Evolutionary conservation across 768 basidiomycete species (phyloP), one percentile per base, ranked within the genome.

Genomic region (Clitopilus passeckerianus): DNA sequence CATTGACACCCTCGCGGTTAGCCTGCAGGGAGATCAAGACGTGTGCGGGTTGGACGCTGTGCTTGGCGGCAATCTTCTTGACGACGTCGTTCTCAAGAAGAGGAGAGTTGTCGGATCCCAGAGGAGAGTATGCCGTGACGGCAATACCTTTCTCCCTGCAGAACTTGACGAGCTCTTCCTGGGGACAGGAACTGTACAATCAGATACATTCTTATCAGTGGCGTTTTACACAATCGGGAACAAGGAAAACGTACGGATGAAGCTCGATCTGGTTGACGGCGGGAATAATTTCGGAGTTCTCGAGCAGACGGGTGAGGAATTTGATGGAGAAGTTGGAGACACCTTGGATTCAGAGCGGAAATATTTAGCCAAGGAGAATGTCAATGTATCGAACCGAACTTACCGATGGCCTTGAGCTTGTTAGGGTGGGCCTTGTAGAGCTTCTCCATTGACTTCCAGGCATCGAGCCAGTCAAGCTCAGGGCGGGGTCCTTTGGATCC

Each of bases 251-350:
- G 59, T 69, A 87, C 77, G 89, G 86, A 68, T 90, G 89, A 34
- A 85, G 75, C 71, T 89, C 89, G 59, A 93, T 80, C 74, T 94
- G 92, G 75, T 92, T 92, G 27, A 86, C 86, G 0, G 89, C 90
- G 15, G 90, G 91, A 34, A 87, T 72, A 43, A 87, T 76, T n/a
- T 74, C 72, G 57, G 82, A 77, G 37, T 79, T 75, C 61, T 78
- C 78, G 43, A 90, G 74, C 20, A 93, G 77, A 43, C 83, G 75
- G 60, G 86, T 78, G 41, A 93, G 71, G 72, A 78, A 89, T 41
- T 82, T 71, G 52, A 86, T 76, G 7, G 84, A 86, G 68, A 87
- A 84, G 78, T 93, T 93, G 57, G 86, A 86, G 53, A 90, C 85
- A 64, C 83, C 79, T 83, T 33, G 53, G 37, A 57, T 35, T 30